These are phyloP conservation scores for Penicillium tannophilum DNA, from an alignment of 495 filamentous ascomycete species.

Conservation along the genomic window DNA sequence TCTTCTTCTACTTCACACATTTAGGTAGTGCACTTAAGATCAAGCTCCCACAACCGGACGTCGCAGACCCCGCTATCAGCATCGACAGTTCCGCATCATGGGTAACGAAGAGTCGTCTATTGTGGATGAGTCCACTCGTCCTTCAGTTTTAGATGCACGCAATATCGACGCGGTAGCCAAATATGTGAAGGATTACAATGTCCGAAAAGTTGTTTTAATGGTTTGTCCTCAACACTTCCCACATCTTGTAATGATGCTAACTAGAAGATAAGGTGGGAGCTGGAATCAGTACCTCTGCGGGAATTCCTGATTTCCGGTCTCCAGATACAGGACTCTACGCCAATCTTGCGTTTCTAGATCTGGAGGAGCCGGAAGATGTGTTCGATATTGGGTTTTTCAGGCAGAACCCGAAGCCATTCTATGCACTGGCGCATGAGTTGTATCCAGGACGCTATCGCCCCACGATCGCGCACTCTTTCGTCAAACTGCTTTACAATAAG, in stretches of 20 bases:
- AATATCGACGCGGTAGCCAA: slow-evolving; percentile 72
- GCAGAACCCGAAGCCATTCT: slow-evolving; percentile 84
- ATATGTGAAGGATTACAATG: slow-evolving; percentile 68
- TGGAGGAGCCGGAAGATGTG: slow-evolving; percentile 74
- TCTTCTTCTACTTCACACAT: neutral
- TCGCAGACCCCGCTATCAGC: slow-evolving; percentile 32
- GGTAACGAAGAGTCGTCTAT: slow-evolving; percentile 67
- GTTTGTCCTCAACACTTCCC: slow-evolving; percentile 25
- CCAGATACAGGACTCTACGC: slow-evolving; percentile 86
- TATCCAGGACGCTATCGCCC: slow-evolving; percentile 91
- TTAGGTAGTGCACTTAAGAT: neutral
- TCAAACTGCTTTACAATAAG: slow-evolving; percentile 74
- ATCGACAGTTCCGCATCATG: slow-evolving; percentile 50
- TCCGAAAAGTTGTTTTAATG: slow-evolving; percentile 78
- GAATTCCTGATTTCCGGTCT: slow-evolving; percentile 86
- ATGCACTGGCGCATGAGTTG: slow-evolving; percentile 84
- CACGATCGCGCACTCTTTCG: slow-evolving; percentile 80
- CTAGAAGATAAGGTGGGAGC: slow-evolving; percentile 43
- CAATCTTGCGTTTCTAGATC: slow-evolving; percentile 79
- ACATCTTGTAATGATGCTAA: slow-evolving; percentile 2
- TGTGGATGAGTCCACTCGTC: slow-evolving; percentile 63
- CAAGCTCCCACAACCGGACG: slow-evolving; percentile 36
- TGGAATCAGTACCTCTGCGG: slow-evolving; percentile 74
- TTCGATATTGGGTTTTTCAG: slow-evolving; percentile 91
- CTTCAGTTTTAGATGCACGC: slow-evolving; percentile 66